These are phyloP conservation scores for Dissophora globulifera DNA, from an alignment of 192 early-diverging fungal genomes.

Conservation along the genomic window DNA sequence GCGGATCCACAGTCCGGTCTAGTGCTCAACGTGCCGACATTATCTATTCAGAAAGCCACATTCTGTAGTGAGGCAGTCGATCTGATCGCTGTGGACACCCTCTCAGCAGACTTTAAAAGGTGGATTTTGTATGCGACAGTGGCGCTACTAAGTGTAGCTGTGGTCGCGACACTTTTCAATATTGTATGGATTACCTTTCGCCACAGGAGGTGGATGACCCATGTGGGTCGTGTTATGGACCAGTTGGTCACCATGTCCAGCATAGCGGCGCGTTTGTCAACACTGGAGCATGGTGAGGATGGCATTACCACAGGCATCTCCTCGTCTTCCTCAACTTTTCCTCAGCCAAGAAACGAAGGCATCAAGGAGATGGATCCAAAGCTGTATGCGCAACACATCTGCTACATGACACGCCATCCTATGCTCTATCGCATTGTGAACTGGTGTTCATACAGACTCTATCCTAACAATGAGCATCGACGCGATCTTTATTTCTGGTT, in stretches of 20 bases:
- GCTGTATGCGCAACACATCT: background rate
- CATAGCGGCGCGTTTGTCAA: no score
- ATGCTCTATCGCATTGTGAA: slow-evolving; percentile 15
- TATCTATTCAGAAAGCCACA: background rate
- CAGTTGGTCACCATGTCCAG: background rate
- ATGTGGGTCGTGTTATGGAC: slow-evolving; percentile 2
- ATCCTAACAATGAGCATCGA: slow-evolving; percentile 14
- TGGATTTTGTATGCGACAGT: slow-evolving; percentile 14
- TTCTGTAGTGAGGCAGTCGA: slow-evolving; percentile 10
- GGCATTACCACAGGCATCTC: no score
- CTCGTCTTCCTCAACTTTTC: background rate
- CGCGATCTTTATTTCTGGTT: slow-evolving; percentile 46
- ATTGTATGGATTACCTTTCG: slow-evolving; percentile 13
- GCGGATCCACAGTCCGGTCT: slow-evolving; percentile 15
- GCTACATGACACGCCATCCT: slow-evolving; percentile 17
- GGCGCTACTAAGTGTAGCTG: background rate
- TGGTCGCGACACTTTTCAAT: background rate
- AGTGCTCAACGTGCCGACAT: background rate
- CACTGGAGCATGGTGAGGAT: no score
- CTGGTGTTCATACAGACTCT: background rate
- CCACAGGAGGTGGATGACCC: slow-evolving; percentile 17
- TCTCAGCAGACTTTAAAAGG: no score
- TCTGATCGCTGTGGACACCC: slow-evolving; percentile 1
- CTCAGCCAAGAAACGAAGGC: background rate
- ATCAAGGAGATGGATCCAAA: background rate